Conservation (phyloP, 108 stramenopile genomes). For the Fistulifera pelliculosa region DNA sequence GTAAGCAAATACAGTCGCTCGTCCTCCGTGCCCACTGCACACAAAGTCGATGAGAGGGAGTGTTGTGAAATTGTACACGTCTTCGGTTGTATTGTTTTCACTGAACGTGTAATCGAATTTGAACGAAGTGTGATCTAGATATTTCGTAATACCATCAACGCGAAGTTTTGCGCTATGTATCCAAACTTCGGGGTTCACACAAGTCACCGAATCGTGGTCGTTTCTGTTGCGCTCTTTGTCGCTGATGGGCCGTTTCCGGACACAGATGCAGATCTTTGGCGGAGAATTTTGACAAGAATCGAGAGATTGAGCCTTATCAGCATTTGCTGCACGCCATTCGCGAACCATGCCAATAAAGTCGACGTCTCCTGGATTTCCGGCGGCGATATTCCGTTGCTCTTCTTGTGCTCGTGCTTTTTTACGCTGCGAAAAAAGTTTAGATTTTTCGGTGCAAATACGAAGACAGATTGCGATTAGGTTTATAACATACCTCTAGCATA, state of each 20-base stretch:
- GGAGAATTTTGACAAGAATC: not conserved
- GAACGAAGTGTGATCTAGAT: conserved; percentile 90
- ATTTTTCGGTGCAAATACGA: not conserved
- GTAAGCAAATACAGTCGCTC: conserved; percentile 93
- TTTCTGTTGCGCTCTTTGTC: conserved; percentile 63
- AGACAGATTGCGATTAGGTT: not conserved
- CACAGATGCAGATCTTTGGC: conserved; percentile 72
- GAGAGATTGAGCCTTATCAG: conserved; percentile 17
- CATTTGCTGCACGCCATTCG: conserved; percentile 70
- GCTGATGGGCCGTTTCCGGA: conserved; percentile 80
- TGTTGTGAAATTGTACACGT: conserved; percentile 80
- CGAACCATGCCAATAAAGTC: conserved; percentile 93
- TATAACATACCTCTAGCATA: conserved; percentile 41
- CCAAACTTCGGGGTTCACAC: conserved; percentile 84
- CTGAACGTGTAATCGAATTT: conserved; percentile 91
- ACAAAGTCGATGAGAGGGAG: conserved; percentile 87
- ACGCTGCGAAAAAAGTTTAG: not conserved
- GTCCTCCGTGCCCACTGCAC: conserved; percentile 37
- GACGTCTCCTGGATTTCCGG: conserved; percentile 96
- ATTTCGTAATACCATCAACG: conserved; percentile 98
- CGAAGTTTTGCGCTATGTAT: conserved; percentile 92
- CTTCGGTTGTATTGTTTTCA: conserved; percentile 55
- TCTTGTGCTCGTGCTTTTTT: conserved; percentile 68
- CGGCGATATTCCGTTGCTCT: conserved; percentile 65
- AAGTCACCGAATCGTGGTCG: conserved; percentile 94